Conservation (phyloP, 768 basidiomycete species). For the Russula vinacea region DNA sequence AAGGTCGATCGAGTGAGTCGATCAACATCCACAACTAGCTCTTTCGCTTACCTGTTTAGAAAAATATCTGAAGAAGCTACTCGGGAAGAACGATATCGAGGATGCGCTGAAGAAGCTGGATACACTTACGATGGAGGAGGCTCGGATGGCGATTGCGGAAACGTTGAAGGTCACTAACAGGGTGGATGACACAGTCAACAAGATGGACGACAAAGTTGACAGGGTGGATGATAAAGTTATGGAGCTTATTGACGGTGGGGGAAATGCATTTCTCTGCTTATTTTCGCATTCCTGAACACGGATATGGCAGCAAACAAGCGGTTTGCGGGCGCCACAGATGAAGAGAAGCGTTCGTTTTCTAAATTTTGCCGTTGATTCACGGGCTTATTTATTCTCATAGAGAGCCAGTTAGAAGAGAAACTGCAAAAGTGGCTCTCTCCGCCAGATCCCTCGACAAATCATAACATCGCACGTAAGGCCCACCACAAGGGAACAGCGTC, state of each 20-base stretch:
- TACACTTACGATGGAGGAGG: conserved; percentile 5
- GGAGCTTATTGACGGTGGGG: background rate
- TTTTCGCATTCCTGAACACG: background rate
- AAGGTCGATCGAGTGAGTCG: background rate
- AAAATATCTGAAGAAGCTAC: background rate
- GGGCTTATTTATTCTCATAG: background rate
- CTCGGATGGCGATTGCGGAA: background rate
- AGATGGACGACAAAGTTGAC: too few relatives aligned
- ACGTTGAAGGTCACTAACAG: background rate
- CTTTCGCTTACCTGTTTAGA: background rate
- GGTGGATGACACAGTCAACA: too few relatives aligned
- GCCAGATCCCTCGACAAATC: background rate
- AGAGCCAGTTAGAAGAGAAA: background rate
- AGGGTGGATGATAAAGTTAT: background rate
- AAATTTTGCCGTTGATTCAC: background rate
- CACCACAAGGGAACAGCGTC: conserved; percentile 2
- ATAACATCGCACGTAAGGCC: background rate
- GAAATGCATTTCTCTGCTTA: background rate
- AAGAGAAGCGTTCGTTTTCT: background rate
- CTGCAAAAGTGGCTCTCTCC: conserved; percentile 8
- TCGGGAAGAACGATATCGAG: conserved; percentile 9
- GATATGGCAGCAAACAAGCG: background rate
- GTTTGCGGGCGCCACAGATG: too few relatives aligned
- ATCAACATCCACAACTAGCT: background rate
- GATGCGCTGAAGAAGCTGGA: background rate